Evolutionary conservation across 1,284 basidiomycete genomes (phyloP), one percentile per base, ranked within the genome.

Genomic region (Mycena sp.): DNA sequence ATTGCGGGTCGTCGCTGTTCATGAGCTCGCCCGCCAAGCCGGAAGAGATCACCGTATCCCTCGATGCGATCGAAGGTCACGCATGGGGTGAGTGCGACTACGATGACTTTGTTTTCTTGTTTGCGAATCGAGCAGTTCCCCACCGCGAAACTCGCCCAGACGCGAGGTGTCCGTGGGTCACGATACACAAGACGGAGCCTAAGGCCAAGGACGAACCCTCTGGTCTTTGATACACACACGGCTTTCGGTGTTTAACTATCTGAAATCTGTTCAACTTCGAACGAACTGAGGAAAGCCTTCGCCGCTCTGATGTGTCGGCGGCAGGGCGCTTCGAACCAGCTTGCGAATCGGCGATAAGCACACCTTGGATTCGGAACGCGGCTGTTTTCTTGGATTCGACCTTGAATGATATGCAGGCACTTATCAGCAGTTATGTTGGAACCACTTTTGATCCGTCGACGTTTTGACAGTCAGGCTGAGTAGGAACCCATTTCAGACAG

Each of bases 1-100:
- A 76, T 16, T 82, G 81, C 62, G 80, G 81, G 30, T 78, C 80
- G 2, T 78, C 76, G 37, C 56, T 82, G 25, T 81, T 81, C 75
- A 66, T 73, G 38, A 65, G 55, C 44, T 69, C 72, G 6, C 69
- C 72, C 2, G 60, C 64, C 9, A 67, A 73, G 48, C 55, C 55
- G 54, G 62, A 66, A 22, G 71, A 66, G 72, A 71, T 69, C 3
- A 63, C 13, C 41, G 64, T 74, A 1, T 64, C 60, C 52, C 67
- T 67, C 34, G 25, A 64, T 3, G 20, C 70, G 5, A 50, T 74
- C 0, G 70, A 70, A 10, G 65, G 39, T n/a, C 46, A 72, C 9
- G 54, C 62, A 22, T 74, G 73, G 73, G 61, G 73, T 74, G 64
- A 62, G 73, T 65, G 11, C 38, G 41, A 22, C 7, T 20, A 13